Conservation (phyloP, 495 filamentous ascomycete genomes). For the Aspergillus asperescens region DNA sequence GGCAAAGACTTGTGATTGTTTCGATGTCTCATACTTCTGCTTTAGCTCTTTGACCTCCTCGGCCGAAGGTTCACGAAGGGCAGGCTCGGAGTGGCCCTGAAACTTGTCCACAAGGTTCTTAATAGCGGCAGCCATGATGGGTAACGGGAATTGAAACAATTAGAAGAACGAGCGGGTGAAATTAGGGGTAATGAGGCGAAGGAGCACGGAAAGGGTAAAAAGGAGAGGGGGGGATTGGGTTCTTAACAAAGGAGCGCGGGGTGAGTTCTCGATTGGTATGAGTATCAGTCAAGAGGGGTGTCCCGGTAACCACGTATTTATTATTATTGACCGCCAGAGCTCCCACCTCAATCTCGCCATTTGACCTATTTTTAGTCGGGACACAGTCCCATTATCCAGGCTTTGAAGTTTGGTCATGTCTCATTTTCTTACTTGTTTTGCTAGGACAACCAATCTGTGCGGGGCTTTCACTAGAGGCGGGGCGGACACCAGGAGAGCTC, state of each 20-base stretch:
- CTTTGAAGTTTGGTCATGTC: neutral
- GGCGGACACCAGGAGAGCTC: neutral
- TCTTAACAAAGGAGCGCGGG: constrained; percentile 9
- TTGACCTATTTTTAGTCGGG: constrained; percentile 11
- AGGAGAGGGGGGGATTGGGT: constrained; percentile 1
- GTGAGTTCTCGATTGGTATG: constrained; percentile 8
- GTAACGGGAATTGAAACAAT: constrained; percentile 3
- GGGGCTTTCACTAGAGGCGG: constrained; percentile 8
- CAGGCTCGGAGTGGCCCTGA: constrained; percentile 41
- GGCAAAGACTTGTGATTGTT: constrained; percentile 85
- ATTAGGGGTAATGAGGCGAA: neutral
- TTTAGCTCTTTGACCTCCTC: constrained; percentile 69
- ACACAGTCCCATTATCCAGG: constrained; percentile 2
- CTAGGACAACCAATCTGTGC: constrained; percentile 13
- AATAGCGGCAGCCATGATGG: constrained; percentile 41
- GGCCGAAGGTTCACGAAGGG: constrained; percentile 60
- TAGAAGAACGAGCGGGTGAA: constrained; percentile 6
- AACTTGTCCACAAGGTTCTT: constrained; percentile 55
- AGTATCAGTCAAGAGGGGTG: constrained; percentile 1
- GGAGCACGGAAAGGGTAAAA: neutral
- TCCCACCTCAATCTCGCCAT: neutral
- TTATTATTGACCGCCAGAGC: constrained; percentile 4
- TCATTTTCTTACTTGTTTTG: neutral
- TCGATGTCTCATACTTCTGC: constrained; percentile 70
- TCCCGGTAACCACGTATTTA: constrained; percentile 6